Conservation (phyloP, 768 basidiomycete species). For the Leucosporidium creatinivorum region DNA sequence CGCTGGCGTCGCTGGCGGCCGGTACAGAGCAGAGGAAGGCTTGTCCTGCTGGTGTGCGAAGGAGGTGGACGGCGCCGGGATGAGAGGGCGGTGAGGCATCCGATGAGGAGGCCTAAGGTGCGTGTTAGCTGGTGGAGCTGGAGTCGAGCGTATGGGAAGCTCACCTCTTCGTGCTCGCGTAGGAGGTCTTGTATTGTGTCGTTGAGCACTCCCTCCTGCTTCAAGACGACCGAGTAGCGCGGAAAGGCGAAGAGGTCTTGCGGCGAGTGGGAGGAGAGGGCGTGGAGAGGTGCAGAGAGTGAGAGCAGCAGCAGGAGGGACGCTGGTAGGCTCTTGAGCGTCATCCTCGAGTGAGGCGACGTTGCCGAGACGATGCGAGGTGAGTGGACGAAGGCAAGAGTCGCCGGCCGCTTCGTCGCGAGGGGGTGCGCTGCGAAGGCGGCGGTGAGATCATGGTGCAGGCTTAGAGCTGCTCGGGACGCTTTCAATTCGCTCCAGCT, state of each 20-base stretch:
- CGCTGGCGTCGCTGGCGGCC: background rate
- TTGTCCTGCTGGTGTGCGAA: slow-evolving; percentile 33
- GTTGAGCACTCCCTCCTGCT: slow-evolving; percentile 25
- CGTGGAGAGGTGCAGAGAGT: background rate
- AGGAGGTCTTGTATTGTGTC: slow-evolving; percentile 19
- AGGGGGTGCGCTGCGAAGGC: too few species aligned
- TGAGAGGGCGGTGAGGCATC: slow-evolving; percentile 1
- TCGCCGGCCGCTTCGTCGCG: too few species aligned
- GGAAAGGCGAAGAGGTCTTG: slow-evolving; percentile 36
- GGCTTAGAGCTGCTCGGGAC: too few species aligned
- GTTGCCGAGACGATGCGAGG: too few species aligned
- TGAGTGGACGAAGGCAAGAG: too few species aligned
- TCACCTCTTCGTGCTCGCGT: background rate
- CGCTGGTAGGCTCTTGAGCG: too few species aligned
- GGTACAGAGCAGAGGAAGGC: slow-evolving; percentile 36
- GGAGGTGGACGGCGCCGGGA: slow-evolving; percentile 16
- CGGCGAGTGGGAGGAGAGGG: slow-evolving; percentile 33
- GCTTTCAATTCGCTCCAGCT: too few species aligned
- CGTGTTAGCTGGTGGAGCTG: background rate
- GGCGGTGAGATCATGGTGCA: too few species aligned
- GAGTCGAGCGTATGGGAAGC: background rate
- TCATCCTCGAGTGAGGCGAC: too few species aligned
- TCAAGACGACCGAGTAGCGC: slow-evolving; percentile 22
- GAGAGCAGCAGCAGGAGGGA: background rate
- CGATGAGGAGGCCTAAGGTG: background rate